A percentile compares a stretch with the other conserved stretches of the same genome.
These are phyloP conservation scores for Diutina pseudorugosa DNA, from an alignment of 1,139 yeast genomes.

Conservation along the genomic window DNA sequence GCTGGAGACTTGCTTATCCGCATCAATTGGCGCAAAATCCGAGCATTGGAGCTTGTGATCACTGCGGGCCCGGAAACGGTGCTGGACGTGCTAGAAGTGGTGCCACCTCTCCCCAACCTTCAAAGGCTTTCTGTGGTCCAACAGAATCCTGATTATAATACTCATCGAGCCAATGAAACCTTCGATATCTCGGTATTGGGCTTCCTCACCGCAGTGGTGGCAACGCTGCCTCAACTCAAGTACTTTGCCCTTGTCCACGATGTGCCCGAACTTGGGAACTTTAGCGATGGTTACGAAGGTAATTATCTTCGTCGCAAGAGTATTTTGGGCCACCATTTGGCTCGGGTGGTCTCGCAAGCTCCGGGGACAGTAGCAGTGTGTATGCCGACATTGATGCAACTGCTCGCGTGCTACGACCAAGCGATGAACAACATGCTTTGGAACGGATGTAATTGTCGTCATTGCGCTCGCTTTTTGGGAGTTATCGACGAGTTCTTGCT, in stretches of 20 bases:
- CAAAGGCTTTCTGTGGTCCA: background rate
- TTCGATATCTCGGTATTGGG: constrained; percentile 42
- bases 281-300: constrained; percentile 56
- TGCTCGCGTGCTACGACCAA: constrained; percentile 57
- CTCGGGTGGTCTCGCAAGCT: constrained; percentile 21
- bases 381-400: constrained; percentile 46
- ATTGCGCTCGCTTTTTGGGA: constrained; percentile 37
- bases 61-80: background rate
- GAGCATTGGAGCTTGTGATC: background rate
- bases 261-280: constrained; percentile 27
- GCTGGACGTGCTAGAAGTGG: background rate
- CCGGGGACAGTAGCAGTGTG: constrained; percentile 27
- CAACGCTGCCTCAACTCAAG: constrained; percentile 14
- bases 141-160: constrained; percentile 9
- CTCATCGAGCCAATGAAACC: constrained; percentile 40
- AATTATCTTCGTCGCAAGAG: constrained; percentile 48
- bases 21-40: background rate
- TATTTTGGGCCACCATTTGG: constrained; percentile 36
- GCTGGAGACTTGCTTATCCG: background rate
- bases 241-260: constrained; percentile 37
- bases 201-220: constrained; percentile 27
- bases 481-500: constrained; percentile 45
- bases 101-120: background rate
- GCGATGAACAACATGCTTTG: constrained; percentile 56
- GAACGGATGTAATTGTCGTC: constrained; percentile 62